phyloP scores from a whole-genome alignment of 345 rosid genomes.

The Lepidium sativum region DNA sequence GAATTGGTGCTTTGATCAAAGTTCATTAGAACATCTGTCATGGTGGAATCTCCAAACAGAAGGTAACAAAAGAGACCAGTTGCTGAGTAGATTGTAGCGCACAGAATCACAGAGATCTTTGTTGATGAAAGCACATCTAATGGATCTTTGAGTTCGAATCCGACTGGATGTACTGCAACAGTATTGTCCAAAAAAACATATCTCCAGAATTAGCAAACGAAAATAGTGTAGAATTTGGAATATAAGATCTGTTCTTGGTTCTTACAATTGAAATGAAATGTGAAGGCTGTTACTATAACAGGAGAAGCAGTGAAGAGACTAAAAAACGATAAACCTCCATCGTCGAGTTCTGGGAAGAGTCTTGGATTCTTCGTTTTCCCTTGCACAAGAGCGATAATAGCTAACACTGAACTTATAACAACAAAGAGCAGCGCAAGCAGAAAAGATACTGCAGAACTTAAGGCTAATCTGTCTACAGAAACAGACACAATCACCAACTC shows the following conservation, averaged over 20 bases:
- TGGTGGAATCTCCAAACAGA: conserved; percentile 64
- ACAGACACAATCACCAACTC: background rate
- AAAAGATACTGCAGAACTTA: conserved; percentile 24
- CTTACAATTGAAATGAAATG: conserved; percentile 84
- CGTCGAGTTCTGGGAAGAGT: conserved; percentile 47
- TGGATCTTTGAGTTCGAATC: conserved; percentile 59
- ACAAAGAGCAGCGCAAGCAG: conserved; percentile 69
- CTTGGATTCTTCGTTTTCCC: conserved; percentile 61
- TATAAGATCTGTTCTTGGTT: background rate
- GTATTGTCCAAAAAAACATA: background rate
- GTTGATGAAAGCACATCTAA: conserved; percentile 51
- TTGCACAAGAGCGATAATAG: conserved; percentile 47
- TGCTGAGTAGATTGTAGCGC: conserved; percentile 53
- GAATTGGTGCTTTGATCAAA: conserved; percentile 53
- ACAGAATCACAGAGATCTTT: conserved; percentile 48
- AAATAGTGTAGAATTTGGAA: background rate
- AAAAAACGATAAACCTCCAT: conserved; percentile 43
- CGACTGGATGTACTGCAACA: conserved; percentile 71
- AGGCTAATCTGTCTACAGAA: conserved; percentile 15
- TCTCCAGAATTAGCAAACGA: background rate
- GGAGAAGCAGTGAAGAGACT: conserved; percentile 86
- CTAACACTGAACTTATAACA: conserved; percentile 54
- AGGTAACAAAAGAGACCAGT: conserved; percentile 71
- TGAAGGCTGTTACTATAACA: conserved; percentile 83
- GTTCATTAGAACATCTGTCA: conserved; percentile 73